Percentiles rank a stretch among this genome's conserved stretches.
phyloP scores from a whole-genome alignment of 1,284 basidiomycete genomes.

The Rhodotorula mucilaginosa region DNA sequence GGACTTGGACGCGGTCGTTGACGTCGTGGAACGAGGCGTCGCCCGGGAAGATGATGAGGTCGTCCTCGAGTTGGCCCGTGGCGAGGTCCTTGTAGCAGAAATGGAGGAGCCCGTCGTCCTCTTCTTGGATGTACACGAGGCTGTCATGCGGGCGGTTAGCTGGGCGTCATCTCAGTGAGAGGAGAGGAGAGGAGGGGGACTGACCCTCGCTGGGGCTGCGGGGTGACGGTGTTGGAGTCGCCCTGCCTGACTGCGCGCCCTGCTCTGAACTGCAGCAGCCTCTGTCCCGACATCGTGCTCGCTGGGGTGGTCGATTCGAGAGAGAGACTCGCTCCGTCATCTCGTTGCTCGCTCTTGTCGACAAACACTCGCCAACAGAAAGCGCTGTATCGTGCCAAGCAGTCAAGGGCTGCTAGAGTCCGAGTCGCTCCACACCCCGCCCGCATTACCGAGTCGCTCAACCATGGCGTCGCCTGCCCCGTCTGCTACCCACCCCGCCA shows the following conservation, averaged over 20 bases:
- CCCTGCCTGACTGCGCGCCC: slow-evolving; percentile 42
- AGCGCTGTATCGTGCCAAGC: no score
- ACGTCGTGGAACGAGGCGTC: slow-evolving; percentile 35
- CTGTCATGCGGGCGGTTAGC: slow-evolving; percentile 7
- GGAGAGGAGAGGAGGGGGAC: slow-evolving; percentile 5
- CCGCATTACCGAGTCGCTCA: no score
- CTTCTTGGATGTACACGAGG: slow-evolving; percentile 40
- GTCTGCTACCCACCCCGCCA: no score
- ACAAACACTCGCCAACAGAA: no score
- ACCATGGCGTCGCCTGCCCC: no score
- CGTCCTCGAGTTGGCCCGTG: slow-evolving; percentile 12
- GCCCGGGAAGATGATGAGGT: slow-evolving; percentile 45
- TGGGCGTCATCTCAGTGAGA: not conserved
- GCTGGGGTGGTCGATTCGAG: no score
- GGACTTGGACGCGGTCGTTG: slow-evolving; percentile 42
- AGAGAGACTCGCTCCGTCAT: no score
- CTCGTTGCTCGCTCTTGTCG: no score
- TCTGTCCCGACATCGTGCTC: slow-evolving; percentile 22
- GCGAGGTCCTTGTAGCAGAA: slow-evolving; percentile 44
- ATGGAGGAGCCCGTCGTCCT: slow-evolving; percentile 44
- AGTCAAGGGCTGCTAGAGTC: no score
- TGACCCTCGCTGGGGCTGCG: slow-evolving; percentile 42
- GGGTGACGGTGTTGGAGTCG: slow-evolving; percentile 43
- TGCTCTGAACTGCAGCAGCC: slow-evolving; percentile 42
- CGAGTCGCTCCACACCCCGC: no score